Percentiles rank a stretch among this genome's conserved stretches.
Conservation (phyloP, 2,329 filamentous ascomycete genomes). For the Leptographium galeiforme region DNA sequence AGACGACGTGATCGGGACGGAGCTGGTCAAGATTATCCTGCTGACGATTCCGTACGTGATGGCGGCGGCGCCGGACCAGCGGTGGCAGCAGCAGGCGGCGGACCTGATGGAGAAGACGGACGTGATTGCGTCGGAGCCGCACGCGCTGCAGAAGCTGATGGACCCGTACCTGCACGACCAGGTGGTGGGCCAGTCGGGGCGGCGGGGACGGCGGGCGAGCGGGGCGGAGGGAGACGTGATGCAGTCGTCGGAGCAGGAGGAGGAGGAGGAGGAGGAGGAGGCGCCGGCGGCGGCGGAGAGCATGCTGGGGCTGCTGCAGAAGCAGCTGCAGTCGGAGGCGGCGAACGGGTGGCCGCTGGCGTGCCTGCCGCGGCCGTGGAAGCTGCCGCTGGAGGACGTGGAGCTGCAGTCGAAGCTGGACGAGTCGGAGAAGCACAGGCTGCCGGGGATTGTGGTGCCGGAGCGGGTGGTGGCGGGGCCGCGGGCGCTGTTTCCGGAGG, state of each 20-base stretch:
- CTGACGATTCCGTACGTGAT: conserved; percentile 87
- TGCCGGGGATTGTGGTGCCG: conserved; percentile 66
- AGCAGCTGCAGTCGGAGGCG: conserved; percentile 69
- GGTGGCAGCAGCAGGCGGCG: conserved; percentile 59
- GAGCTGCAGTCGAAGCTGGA: conserved; percentile 47
- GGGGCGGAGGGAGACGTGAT: not conserved
- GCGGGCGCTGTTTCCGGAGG: conserved; percentile 73
- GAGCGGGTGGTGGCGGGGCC: conserved; percentile 61
- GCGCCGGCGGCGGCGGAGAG: conserved; percentile 51
- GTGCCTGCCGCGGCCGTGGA: conserved; percentile 55
- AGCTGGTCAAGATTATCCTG: conserved; percentile 92
- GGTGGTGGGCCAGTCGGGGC: not conserved
- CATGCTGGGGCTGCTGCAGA: conserved; percentile 69
- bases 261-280: conserved; percentile 3
- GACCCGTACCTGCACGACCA: conserved; percentile 56
- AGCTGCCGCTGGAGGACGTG: conserved; percentile 46
- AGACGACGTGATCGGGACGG: conserved; percentile 76
- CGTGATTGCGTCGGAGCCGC: conserved; percentile 80
- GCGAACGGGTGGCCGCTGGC: conserved; percentile 60
- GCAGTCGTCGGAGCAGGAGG: not conserved
- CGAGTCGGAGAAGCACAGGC: conserved; percentile 53
- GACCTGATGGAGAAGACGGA: conserved; percentile 87
- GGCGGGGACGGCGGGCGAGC: not conserved
- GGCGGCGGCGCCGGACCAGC: conserved; percentile 48
- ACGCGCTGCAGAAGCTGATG: conserved; percentile 72